Evolutionary conservation across 768 basidiomycete species (phyloP).

Genomic region (Lentinula aciculospora): DNA sequence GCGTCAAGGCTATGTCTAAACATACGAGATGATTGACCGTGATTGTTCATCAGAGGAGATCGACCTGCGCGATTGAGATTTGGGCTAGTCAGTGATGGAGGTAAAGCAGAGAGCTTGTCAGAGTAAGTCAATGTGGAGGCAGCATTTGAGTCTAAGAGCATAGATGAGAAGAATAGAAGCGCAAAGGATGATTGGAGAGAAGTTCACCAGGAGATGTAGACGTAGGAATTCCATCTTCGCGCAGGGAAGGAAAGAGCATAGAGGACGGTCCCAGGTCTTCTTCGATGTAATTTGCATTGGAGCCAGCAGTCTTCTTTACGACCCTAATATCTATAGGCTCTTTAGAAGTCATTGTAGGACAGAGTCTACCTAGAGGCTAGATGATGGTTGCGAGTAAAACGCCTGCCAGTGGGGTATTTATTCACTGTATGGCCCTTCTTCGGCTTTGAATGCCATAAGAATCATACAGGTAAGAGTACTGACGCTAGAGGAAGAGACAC

Average conservation of each 20-base stretch:
- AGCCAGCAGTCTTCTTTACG: neutral
- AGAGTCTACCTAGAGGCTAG: neutral
- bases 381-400: neutral
- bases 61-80: constrained; percentile 18
- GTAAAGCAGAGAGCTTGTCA: constrained; percentile 39
- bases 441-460: neutral
- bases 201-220: constrained; percentile 1
- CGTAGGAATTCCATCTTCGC: neutral
- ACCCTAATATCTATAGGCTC: neutral
- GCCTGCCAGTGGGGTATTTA: neutral
- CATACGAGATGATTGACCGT: constrained; percentile 21
- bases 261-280: neutral
- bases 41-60: constrained; percentile 27
- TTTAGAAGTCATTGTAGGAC: neutral
- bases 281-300: neutral
- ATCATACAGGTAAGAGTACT: neutral
- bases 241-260: neutral
- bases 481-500: neutral
- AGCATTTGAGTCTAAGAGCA: constrained; percentile 19
- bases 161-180: too few species aligned
- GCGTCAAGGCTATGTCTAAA: constrained; percentile 37
- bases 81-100: constrained; percentile 22
- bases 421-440: neutral
- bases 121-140: constrained; percentile 36
- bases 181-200: too few species aligned